Evolutionary conservation across 176 grass and related monocot genomes (phyloP).

Genomic region (Elaeis guineensis): DNA sequence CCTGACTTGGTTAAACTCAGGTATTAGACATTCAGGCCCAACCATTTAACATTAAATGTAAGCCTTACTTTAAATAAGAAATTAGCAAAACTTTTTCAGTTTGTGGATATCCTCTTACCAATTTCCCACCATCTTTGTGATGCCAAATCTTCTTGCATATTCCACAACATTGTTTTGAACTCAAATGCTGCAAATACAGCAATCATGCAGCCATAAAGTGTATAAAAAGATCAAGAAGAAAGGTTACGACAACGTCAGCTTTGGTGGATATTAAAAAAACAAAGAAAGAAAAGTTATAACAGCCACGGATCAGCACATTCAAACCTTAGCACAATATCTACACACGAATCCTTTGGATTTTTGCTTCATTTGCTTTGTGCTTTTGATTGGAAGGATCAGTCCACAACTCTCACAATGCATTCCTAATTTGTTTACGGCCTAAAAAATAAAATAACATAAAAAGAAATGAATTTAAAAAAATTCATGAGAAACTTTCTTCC

Average conservation of each 20-base stretch:
- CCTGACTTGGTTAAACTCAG: slow-evolving; percentile 23
- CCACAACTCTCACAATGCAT: slow-evolving; percentile 69
- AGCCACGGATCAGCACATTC: background rate
- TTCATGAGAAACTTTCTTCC: no score
- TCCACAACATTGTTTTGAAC: slow-evolving; percentile 54
- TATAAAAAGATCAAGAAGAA: no score
- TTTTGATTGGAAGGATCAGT: slow-evolving; percentile 42
- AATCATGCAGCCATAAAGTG: background rate
- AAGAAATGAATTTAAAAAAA: slow-evolving; percentile 17
- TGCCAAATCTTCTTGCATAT: slow-evolving; percentile 80
- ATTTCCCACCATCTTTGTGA: slow-evolving; percentile 47
- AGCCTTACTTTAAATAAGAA: background rate
- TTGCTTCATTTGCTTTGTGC: slow-evolving; percentile 41
- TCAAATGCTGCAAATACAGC: slow-evolving; percentile 44
- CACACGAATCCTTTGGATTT: slow-evolving; percentile 52
- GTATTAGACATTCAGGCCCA: background rate
- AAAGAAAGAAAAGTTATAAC: no score
- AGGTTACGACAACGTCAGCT: no score
- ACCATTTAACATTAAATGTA: no score
- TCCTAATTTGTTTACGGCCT: slow-evolving; percentile 37
- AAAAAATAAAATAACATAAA: slow-evolving; percentile 13
- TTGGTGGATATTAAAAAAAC: no score
- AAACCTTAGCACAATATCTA: slow-evolving; percentile 55
- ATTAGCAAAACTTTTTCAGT: background rate
- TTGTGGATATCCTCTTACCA: slow-evolving; percentile 45